Base-by-base conservation (phyloP, 345 rosid genomes). In the Diplotaxis tenuifolia region DNA sequence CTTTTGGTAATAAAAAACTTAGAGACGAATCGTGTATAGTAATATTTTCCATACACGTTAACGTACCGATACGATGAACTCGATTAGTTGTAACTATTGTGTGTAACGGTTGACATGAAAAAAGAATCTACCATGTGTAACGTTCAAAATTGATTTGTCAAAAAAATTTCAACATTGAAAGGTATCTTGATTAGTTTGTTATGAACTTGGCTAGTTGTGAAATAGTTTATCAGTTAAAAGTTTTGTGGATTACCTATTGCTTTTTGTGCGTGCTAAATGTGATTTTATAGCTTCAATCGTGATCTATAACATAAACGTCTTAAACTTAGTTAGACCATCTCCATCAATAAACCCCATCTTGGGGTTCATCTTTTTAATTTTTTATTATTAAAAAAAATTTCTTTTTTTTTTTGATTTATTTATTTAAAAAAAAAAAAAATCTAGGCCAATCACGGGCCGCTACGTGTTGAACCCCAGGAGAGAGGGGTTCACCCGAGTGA, bases 171-270 rank as follows among this genome's bases (percentile, higher is more conserved):
- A 27, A 58, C 47, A 19, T 12, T 58, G 53, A 52, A 34, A 12
- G 34, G 23, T 28, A 21, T 55, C 4, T 56, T 56, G 50, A 45
- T 65, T 65, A 22, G 27, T 42, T 73, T 5, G 1, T 11, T 2
- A 74, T 16, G 61, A 67, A 66, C 15, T 58, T 45, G n/a, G 21
- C 71, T 62, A 34, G 38, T 72, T 62, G 75, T 52, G 8, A 71
- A 9, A n/a, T 52, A 36, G 16, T 23, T 29, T 19, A 53, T 53
- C 55, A 25, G 21, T 6, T 28, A 14, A 2, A 40, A 16, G 4
- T n/a, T 20, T 6, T 6, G 7, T 25, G 50, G 25, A 31, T 67
- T 29, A 7, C 47, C 21, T 12, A 31, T 29, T 57, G 71, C 71
- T 65, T 73, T 55, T 57, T 73, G 27, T 58, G 52, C 12, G 29